Base-by-base conservation (phyloP, 192 early-diverging fungal genomes). In the Paraglomus occultum region DNA sequence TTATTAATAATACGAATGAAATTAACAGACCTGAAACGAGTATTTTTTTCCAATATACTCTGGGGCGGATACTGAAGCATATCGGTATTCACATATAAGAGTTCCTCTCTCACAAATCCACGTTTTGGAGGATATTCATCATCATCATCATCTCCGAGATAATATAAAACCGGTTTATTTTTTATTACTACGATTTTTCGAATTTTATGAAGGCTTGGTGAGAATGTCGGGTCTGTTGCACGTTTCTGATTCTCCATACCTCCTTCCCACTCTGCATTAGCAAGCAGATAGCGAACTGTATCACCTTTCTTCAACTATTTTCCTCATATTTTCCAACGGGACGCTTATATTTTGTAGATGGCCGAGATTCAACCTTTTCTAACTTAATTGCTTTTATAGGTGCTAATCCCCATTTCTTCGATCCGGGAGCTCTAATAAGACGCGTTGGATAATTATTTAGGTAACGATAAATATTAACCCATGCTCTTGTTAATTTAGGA, bases 11-110 rank as follows among this genome's bases (percentile, higher is more conserved):
- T 42, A 60, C 14, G 58, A 60, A 60, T 6, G 14, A 60, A 42
- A 60, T 60, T 60, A 60, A 60, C 58, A 60, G 58, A 60, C 18
- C 58, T 60, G 6, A 6, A 60, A 42, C 17, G 14, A 60, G 58
- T 60, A n/a, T 60, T 60, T 60, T 31, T 60, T 18, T 60, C 58
- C 40, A 60, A 60, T 60, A 60, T 60, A 43, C 58, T 60, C 58
- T 60, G 58, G 22, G 39, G 40, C 12, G 58, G 39, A 60, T 60
- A 60, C 58, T 60, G 39, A 60, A 60, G 31, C 14, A 5, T 60
- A 6, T 60, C 39, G 1, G 42, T 9, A 60, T 60, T 20, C 4
- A 60, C 22, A 4, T 40, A 12, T 12, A 43, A 42, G 10, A 60
- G 39, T 14, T 60, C 39, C 15, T 60, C 39, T 17, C 39, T 4